These are phyloP conservation scores for Lactarius deliciosus DNA, from an alignment of 768 basidiomycete species.

Conservation along the genomic window DNA sequence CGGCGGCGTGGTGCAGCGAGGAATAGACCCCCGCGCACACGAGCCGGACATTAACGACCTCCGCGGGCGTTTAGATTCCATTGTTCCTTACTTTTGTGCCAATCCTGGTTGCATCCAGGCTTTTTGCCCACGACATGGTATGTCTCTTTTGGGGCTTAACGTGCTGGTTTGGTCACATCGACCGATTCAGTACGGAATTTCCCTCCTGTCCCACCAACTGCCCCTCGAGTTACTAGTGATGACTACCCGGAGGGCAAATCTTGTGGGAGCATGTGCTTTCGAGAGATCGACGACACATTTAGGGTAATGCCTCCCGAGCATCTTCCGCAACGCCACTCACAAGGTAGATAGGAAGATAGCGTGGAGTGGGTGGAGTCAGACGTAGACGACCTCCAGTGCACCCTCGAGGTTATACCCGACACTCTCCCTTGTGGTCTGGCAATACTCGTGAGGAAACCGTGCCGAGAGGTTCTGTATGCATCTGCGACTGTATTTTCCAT, in stretches of 20 bases:
- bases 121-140: slow-evolving; percentile 20
- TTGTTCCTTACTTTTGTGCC: slow-evolving; percentile 31
- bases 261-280: slow-evolving; percentile 16
- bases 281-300: slow-evolving; percentile 11
- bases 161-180: neutral
- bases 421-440: slow-evolving; percentile 26
- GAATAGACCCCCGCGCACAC: slow-evolving; percentile 24
- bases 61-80: slow-evolving; percentile 32
- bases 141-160: too few species aligned
- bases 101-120: slow-evolving; percentile 27
- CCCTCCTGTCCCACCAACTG: neutral
- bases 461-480: slow-evolving; percentile 19
- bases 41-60: slow-evolving; percentile 30
- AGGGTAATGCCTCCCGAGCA: neutral
- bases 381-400: slow-evolving; percentile 20
- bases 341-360: neutral
- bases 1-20: slow-evolving; percentile 18
- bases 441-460: slow-evolving; percentile 24
- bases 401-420: slow-evolving; percentile 27
- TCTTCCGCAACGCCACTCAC: neutral
- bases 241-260: slow-evolving; percentile 10
- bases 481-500: neutral
- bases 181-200: neutral
- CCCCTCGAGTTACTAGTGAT: slow-evolving; percentile 16
- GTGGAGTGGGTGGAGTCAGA: slow-evolving; percentile 19